Conservation (phyloP, 169 alveolate genomes). For the Eimeria acervulina region DNA sequence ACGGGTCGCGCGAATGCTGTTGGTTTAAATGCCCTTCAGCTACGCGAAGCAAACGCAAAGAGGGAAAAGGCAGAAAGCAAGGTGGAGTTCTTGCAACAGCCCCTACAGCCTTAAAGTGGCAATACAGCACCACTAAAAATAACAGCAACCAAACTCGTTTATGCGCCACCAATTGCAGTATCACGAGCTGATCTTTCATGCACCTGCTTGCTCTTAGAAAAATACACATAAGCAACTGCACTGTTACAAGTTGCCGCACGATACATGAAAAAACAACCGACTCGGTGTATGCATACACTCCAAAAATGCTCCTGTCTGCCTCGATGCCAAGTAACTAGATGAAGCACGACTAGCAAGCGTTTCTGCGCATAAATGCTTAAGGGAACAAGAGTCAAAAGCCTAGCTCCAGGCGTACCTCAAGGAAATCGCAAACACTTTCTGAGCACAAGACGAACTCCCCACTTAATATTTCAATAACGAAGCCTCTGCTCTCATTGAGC, state of each 20-base stretch:
- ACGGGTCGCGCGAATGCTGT: background rate
- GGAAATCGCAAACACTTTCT: conserved; percentile 78
- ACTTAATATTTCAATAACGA: conserved; percentile 75
- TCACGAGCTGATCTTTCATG: background rate
- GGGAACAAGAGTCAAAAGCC: background rate
- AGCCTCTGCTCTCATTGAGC: conserved; percentile 80
- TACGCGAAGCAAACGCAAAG: background rate
- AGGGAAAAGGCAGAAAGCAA: background rate
- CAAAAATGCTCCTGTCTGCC: background rate
- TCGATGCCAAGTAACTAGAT: background rate
- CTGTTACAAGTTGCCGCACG: background rate
- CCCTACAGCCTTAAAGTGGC: background rate
- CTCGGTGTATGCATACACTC: background rate
- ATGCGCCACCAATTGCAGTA: background rate
- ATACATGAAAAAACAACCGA: background rate
- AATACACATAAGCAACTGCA: background rate
- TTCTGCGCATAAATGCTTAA: background rate
- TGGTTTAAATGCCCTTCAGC: background rate
- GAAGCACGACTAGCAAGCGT: background rate
- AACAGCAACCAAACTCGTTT: background rate
- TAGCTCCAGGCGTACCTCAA: conserved; percentile 48
- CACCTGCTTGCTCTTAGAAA: background rate
- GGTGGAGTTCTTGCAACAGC: background rate
- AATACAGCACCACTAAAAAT: no score
- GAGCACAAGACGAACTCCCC: conserved; percentile 82